Percentiles rank a stretch among this genome's conserved stretches.
phyloP scores from a whole-genome alignment of 257 asterid species.

The Lycium ferocissimum region DNA sequence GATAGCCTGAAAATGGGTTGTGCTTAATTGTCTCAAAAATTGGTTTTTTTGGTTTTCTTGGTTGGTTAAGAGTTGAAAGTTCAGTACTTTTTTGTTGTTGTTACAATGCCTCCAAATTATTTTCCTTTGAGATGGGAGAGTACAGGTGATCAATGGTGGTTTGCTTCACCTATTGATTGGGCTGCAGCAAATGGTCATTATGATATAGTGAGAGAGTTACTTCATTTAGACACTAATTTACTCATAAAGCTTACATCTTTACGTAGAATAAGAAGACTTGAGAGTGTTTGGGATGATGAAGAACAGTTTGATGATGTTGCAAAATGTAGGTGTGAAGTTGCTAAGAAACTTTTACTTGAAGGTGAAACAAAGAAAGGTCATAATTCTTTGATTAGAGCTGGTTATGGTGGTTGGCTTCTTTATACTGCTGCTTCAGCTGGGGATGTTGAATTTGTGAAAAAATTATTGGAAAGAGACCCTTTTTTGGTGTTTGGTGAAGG shows the following conservation, averaged over 20 bases:
- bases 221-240: slow-evolving; percentile 80
- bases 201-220: slow-evolving; percentile 79
- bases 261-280: slow-evolving; percentile 80
- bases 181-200: slow-evolving; percentile 98
- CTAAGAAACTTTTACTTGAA: slow-evolving; percentile 64
- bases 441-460: slow-evolving; percentile 63
- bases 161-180: slow-evolving; percentile 93
- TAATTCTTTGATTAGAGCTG: slow-evolving; percentile 79
- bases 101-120: slow-evolving; percentile 53
- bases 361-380: slow-evolving; percentile 58
- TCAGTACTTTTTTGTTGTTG: background rate
- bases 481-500: slow-evolving; percentile 92
- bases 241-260: slow-evolving; percentile 83
- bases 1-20: background rate
- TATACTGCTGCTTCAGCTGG: slow-evolving; percentile 95
- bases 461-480: slow-evolving; percentile 68
- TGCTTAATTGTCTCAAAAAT: background rate
- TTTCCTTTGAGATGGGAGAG: slow-evolving; percentile 92
- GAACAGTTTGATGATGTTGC: slow-evolving; percentile 63
- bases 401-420: slow-evolving; percentile 97
- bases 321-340: slow-evolving; percentile 68
- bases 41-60: background rate
- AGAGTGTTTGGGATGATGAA: slow-evolving; percentile 89
- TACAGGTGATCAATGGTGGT: slow-evolving; percentile 97
- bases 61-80: background rate